Percentiles rank a stretch among this genome's conserved stretches.
phyloP scores from a whole-genome alignment of 805 yeast species.

The Spathaspora girioi region DNA sequence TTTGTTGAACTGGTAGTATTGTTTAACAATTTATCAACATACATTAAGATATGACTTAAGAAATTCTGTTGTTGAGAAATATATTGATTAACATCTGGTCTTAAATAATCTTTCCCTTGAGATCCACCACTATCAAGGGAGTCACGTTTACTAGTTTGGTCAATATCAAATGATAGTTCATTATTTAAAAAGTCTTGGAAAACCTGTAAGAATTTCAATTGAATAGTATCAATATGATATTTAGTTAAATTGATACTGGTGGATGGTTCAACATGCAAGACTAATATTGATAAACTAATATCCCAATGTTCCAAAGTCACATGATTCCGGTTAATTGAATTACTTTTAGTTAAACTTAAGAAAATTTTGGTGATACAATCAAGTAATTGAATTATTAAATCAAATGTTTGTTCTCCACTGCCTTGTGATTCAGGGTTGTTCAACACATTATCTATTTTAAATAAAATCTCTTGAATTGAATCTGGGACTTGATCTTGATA shows the following conservation, averaged over 20 bases:
- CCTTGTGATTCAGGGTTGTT: neutral
- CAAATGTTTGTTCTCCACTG: constrained; percentile 7
- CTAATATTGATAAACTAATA: constrained; percentile 29
- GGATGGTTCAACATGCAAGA: constrained; percentile 16
- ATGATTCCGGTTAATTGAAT: constrained; percentile 37
- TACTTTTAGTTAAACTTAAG: constrained; percentile 25
- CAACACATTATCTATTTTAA: constrained; percentile 36
- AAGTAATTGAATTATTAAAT: constrained; percentile 26
- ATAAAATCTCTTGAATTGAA: constrained; percentile 65
- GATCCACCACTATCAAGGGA: neutral
- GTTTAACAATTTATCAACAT: constrained; percentile 30
- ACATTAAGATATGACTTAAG: constrained; percentile 34
- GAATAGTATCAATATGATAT: constrained; percentile 28
- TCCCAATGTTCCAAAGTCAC: constrained; percentile 45
- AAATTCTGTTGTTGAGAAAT: constrained; percentile 41
- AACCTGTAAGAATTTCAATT: constrained; percentile 36
- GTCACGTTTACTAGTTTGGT: neutral
- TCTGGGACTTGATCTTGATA: constrained; percentile 86
- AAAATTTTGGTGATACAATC: constrained; percentile 30
- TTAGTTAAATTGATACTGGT: constrained; percentile 13
- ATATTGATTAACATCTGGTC: constrained; percentile 42
- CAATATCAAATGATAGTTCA: constrained; percentile 17
- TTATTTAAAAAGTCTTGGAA: constrained; percentile 31
- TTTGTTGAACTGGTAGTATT: constrained; percentile 16
- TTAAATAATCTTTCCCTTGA: constrained; percentile 13